These are phyloP conservation scores for Arthroderma uncinatum DNA, from an alignment of 2,329 filamentous ascomycete genomes.

Conservation along the genomic window DNA sequence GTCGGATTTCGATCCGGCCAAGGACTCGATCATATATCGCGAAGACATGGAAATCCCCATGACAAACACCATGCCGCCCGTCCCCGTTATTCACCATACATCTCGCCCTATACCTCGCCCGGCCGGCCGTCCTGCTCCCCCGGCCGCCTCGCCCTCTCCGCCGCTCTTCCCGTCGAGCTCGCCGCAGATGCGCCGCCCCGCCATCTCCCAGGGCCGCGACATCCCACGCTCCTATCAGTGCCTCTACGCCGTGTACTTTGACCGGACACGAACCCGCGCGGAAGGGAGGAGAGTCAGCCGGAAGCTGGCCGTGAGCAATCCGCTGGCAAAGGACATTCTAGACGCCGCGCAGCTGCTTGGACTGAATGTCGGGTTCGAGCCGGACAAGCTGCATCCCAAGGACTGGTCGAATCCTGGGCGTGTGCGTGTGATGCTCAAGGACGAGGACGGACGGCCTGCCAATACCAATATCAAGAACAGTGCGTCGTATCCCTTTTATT, in stretches of 20 bases:
- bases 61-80: constrained; percentile 7
- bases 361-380: constrained; percentile 60
- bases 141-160: constrained; percentile 39
- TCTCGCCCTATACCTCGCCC: background rate
- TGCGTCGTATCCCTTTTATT: constrained; percentile 27
- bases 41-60: constrained; percentile 21
- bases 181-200: constrained; percentile 14
- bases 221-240: constrained; percentile 68
- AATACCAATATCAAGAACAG: constrained; percentile 53
- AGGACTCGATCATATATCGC: constrained; percentile 26
- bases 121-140: constrained; percentile 9
- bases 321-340: constrained; percentile 78
- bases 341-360: constrained; percentile 67
- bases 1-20: constrained; percentile 45
- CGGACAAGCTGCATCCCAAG: constrained; percentile 83
- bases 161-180: constrained; percentile 36
- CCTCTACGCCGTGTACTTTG: constrained; percentile 94
- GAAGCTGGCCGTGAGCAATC: constrained; percentile 65
- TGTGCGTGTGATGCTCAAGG: constrained; percentile 62
- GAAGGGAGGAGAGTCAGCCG: constrained; percentile 69
- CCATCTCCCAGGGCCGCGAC: constrained; percentile 32
- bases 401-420: constrained; percentile 96
- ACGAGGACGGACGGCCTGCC: constrained; percentile 41
- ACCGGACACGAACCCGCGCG: constrained; percentile 52
- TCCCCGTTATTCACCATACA: constrained; percentile 12